These are phyloP conservation scores for Aspergillus intermedius DNA, from an alignment of 2,329 filamentous ascomycete species.

Conservation along the genomic window DNA sequence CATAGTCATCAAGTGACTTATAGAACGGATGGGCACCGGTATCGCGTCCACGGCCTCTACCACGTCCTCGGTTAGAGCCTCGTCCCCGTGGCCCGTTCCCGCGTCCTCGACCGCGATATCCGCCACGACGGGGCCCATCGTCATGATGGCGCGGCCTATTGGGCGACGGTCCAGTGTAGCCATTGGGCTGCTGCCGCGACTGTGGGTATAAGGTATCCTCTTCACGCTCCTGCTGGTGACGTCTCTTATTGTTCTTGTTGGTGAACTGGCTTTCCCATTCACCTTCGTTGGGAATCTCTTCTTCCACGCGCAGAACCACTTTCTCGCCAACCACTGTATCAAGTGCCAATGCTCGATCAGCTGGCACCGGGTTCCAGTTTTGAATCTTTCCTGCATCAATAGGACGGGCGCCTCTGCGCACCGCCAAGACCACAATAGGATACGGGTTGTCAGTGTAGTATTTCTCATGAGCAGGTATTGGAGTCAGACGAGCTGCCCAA, in stretches of 20 bases:
- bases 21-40: constrained; percentile 52
- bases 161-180: constrained; percentile 17
- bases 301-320: constrained; percentile 71
- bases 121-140: constrained; percentile 34
- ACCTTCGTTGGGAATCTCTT: constrained; percentile 57
- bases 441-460: constrained; percentile 73
- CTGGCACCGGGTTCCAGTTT: constrained; percentile 71
- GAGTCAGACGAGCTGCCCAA: constrained; percentile 77
- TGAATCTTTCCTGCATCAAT: constrained; percentile 75
- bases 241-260: constrained; percentile 54
- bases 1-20: constrained; percentile 59
- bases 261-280: constrained; percentile 58
- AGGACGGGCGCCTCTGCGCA: constrained; percentile 67
- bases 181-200: constrained; percentile 11
- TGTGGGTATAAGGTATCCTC: constrained; percentile 40
- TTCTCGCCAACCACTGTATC: constrained; percentile 84
- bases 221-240: constrained; percentile 52
- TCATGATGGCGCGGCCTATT: constrained; percentile 34
- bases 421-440: constrained; percentile 75
- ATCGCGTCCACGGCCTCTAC: constrained; percentile 45
- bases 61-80: constrained; percentile 32
- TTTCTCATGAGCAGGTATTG: constrained; percentile 59
- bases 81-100: constrained; percentile 35
- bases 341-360: constrained; percentile 66
- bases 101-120: constrained; percentile 29